Evolutionary conservation across 257 asterid species (phyloP), one percentile per base, ranked within the genome.

Genomic region (Nicotiana otophora): DNA sequence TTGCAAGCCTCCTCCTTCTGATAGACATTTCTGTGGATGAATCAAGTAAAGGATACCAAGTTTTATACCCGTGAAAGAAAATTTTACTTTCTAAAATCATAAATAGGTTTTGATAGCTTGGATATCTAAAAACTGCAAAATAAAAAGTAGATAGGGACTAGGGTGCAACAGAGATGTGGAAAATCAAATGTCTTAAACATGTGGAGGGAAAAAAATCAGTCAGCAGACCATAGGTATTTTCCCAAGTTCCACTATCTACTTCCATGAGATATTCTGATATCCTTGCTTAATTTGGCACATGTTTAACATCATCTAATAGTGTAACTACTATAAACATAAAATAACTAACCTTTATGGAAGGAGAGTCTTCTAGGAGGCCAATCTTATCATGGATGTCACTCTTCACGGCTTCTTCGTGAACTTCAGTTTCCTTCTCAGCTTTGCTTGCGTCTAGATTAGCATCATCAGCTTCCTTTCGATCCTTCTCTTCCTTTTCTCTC

Each of bases 401-500:
- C 87, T 86, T 83, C 76, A 62, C 42, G 51, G 88, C 74, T 69
- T 91, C 92, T 87, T 46, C 84, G 76, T 87, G 63, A 77, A 8
- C 77, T 82, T 91, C 91, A 86, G 87, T 68, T 83, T 84, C 85
- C 57, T 84, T 89, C 58, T 63, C 83, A 33, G 83, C 81, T 82
- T 84, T 81, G 80, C 78, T 85, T 77, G 88, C 87, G 87, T 91
- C 86, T 84, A 60, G 81, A 76, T 85, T 84, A 82, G 91, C 87
- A 82, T 86, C 91, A 84, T 92, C 89, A 65, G 92, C 90, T 87
- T 93, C 92, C 85, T 87, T 87, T 79, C 90, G 88, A 80, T 86
- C 93, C 84, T 88, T 89, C 86, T 91, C 95, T 88, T 94, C 99
- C 78, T 94, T 94, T 86, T 92, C 99, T 85, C 87, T 95, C 89